A percentile compares a stretch with the other conserved stretches of the same genome.
phyloP scores from a whole-genome alignment of 345 rosid species.

The Trapa bicornis region DNA sequence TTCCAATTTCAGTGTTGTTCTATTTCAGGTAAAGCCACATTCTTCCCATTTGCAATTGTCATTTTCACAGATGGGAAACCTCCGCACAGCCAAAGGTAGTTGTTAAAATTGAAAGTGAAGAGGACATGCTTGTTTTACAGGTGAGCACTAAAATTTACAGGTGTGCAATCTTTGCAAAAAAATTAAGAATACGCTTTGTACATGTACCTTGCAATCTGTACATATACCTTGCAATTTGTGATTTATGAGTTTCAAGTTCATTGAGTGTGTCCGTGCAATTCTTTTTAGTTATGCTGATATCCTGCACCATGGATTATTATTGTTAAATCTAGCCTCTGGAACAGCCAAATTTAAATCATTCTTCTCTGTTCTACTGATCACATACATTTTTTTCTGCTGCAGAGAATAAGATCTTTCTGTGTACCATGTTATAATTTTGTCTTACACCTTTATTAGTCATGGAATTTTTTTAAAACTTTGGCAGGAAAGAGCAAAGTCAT shows the following conservation, averaged over 20 bases:
- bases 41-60: not conserved
- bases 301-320: not conserved
- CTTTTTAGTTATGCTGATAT: not conserved
- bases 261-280: no score
- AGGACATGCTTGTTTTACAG: slow-evolving; percentile 80
- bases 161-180: no score
- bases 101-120: slow-evolving; percentile 80
- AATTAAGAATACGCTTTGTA: no score
- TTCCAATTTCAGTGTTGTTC: no score
- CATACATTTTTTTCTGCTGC: not conserved
- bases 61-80: slow-evolving; percentile 71
- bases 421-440: not conserved
- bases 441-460: not conserved
- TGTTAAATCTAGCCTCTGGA: not conserved
- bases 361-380: not conserved
- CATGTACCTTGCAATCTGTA: not conserved
- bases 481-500: slow-evolving; percentile 82
- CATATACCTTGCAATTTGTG: not conserved
- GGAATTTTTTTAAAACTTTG: slow-evolving; percentile 4
- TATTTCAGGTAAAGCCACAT: not conserved
- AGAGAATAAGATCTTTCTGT: not conserved
- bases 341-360: not conserved
- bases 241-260: not conserved
- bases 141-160: slow-evolving; percentile 77
- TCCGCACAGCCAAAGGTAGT: slow-evolving; percentile 97